phyloP scores from a whole-genome alignment of 83 land plant species.

The Picea engelmannii region DNA sequence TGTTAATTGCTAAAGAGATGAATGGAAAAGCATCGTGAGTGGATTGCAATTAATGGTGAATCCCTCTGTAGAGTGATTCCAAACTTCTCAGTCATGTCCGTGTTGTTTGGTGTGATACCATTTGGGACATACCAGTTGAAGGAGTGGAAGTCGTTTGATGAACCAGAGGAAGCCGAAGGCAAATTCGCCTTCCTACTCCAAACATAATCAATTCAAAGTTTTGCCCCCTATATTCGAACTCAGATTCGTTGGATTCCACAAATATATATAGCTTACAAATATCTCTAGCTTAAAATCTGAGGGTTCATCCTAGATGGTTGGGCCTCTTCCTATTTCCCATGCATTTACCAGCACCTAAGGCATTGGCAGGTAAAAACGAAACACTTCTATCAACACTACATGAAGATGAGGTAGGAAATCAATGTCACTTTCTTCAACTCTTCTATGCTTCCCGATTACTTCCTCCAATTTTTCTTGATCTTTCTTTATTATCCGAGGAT shows the following conservation, averaged over 20 bases:
- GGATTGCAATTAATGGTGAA: no score
- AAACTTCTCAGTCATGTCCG: constrained; percentile 8
- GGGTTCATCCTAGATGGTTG: constrained; percentile 30
- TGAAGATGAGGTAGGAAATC: constrained; percentile 9
- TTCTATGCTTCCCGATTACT: constrained; percentile 5
- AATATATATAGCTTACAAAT: no score
- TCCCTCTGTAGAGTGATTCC: no score
- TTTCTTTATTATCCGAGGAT: constrained; percentile 20
- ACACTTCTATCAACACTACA: not conserved
- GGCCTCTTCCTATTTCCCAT: constrained; percentile 15
- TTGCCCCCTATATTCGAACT: constrained; percentile 28
- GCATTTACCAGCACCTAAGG: constrained; percentile 21
- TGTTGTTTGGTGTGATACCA: not conserved
- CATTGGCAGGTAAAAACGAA: no score
- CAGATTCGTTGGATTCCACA: no score
- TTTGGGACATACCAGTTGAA: not conserved
- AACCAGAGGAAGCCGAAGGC: no score
- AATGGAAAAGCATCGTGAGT: no score
- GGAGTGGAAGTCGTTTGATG: no score
- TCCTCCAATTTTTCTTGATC: constrained; percentile 14
- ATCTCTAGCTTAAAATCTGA: constrained; percentile 35
- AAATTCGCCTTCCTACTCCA: no score
- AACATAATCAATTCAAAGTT: constrained; percentile 31
- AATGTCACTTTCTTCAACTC: constrained; percentile 22
- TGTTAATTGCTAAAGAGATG: no score